Evolutionary conservation across 2,329 filamentous ascomycete genomes (phyloP), one percentile per base, ranked within the genome.

Genomic region (Fusarium clavum): DNA sequence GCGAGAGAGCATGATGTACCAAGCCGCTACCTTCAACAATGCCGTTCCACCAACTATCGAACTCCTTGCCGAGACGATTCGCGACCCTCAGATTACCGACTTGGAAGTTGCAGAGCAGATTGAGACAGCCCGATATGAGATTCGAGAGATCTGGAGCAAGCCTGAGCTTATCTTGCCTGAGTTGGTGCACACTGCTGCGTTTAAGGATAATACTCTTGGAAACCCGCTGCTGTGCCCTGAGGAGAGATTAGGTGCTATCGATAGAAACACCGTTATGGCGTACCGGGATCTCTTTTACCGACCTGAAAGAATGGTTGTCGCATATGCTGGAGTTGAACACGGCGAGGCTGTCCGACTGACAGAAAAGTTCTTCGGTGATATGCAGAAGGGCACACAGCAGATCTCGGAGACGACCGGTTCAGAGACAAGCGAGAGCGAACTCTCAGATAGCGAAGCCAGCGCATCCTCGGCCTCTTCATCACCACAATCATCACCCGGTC

Each of bases 1-100:
- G 3, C 88, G 96, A 71, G 96, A 99, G 82, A 94, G 94, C 60
- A 88, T 99, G 82, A 99, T 99, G 96, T 99, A 99, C 84, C 96
- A 99, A 81, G 93, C 94, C 2, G 96, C 96, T 27, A 98, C 94
- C 30, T 99, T 99, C 88, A 99, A 99, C 84, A 91, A 91, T 27
- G 91, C 94, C 20, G 94, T 99, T 11, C 91, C 93, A 9, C 89
- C 89, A 11, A 94, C 95, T 14, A 88, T 97, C 25, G 93, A 87
- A 30, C 83, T 99, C 20, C 88, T 99, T 43, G 95, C 96, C 63
- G 96, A 99, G 80, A 98, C 96, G 32, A 97, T 99, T 68, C 91
- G 94, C 62, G 88, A 97, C 72, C 94, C 96, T 8, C 81, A 87
- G 58, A 91, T 98, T 72, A 97, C 93, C 11, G 92, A 97, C 27